These are phyloP conservation scores for Lactarius evosmus DNA, from an alignment of 768 basidiomycete species.

Conservation along the genomic window DNA sequence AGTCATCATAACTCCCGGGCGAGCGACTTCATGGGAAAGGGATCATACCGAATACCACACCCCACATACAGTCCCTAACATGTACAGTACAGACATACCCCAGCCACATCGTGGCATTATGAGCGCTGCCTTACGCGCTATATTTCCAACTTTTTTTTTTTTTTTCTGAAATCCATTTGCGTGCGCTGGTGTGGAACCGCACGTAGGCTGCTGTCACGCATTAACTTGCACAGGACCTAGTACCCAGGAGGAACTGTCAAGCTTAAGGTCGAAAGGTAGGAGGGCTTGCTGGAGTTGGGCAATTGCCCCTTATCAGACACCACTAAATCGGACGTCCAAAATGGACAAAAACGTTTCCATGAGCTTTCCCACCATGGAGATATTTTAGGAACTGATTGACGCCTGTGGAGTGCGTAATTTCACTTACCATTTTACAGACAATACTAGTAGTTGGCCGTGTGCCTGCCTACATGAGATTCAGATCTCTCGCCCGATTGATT, in stretches of 20 bases:
- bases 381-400: neutral
- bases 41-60: neutral
- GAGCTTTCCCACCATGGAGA: neutral
- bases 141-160: neutral
- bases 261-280: neutral
- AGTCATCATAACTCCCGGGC: neutral
- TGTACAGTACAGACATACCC: neutral
- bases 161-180: slow-evolving; percentile 10
- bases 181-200: too few relatives aligned
- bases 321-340: neutral
- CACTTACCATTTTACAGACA: neutral
- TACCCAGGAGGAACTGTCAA: neutral
- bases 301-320: too few relatives aligned
- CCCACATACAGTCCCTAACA: neutral
- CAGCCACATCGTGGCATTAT: neutral
- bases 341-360: neutral
- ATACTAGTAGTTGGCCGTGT: neutral
- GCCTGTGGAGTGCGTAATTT: neutral
- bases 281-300: neutral
- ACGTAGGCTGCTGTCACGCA: too few relatives aligned
- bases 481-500: neutral
- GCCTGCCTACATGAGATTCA: neutral
- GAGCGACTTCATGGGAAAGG: neutral
- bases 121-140: neutral
- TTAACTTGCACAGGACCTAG: neutral